These are phyloP conservation scores for Fraxinus platypoda DNA, from an alignment of 305 asterid genomes.

Conservation along the genomic window DNA sequence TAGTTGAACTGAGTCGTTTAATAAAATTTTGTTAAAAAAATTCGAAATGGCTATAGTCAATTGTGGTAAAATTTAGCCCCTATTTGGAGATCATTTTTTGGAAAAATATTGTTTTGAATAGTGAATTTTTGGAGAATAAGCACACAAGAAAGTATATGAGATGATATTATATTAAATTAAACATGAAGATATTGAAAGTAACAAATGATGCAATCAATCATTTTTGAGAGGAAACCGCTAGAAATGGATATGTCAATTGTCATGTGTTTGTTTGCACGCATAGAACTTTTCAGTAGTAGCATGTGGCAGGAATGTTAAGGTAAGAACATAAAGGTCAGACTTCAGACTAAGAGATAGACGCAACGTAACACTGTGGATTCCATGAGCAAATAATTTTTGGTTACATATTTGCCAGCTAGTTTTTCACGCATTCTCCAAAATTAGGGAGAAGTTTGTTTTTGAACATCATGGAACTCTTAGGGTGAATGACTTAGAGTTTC, in stretches of 20 bases:
- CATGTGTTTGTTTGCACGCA: background rate
- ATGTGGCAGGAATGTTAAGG: background rate
- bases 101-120: background rate
- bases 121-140: background rate
- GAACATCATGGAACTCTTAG: background rate
- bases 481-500: background rate
- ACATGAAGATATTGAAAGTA: slow-evolving; percentile 9
- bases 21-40: background rate
- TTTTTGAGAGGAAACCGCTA: slow-evolving; percentile 9
- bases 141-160: slow-evolving; percentile 5
- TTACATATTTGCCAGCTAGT: background rate
- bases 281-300: background rate
- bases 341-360: slow-evolving; percentile 11
- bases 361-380: slow-evolving; percentile 11
- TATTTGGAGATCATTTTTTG: background rate
- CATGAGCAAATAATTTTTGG: background rate
- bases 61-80: background rate
- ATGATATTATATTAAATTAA: background rate
- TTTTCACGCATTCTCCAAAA: background rate
- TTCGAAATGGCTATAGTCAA: background rate
- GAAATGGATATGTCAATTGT: slow-evolving; percentile 2
- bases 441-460: background rate
- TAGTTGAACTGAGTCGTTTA: background rate
- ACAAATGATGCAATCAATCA: slow-evolving; percentile 12
- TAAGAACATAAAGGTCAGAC: background rate